Percentiles rank a stretch among this genome's conserved stretches.
Evolutionary conservation across 75 land plant genomes (phyloP).

Genomic region (Cupressus sempervirens): DNA sequence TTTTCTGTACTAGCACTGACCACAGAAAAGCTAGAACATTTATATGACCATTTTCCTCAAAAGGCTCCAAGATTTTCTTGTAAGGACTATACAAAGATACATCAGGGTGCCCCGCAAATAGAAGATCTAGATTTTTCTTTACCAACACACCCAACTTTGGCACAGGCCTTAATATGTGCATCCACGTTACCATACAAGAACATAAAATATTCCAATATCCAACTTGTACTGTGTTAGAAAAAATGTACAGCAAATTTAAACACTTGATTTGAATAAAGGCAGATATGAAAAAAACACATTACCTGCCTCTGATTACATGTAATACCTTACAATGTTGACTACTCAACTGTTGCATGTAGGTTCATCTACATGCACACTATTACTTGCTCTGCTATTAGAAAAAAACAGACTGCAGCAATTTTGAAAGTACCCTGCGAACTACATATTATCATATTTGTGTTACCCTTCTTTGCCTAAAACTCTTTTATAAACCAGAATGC

Average conservation of each 20-base stretch:
- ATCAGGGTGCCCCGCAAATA: neutral
- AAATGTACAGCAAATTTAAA: neutral
- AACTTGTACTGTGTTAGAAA: neutral
- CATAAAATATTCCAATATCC: neutral
- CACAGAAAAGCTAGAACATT: neutral
- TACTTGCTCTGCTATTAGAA: neutral
- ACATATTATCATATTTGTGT: too few relatives aligned
- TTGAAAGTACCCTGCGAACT: neutral
- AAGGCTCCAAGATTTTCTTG: neutral
- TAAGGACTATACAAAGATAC: neutral
- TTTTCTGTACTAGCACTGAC: neutral
- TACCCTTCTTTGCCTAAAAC: neutral
- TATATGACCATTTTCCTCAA: neutral
- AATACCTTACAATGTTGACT: neutral
- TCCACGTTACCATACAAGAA: neutral
- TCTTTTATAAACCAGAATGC: neutral
- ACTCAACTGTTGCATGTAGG: slow-evolving; percentile 6
- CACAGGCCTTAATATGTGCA: neutral
- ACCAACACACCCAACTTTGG: neutral
- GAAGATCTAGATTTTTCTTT: neutral
- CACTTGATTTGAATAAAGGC: neutral
- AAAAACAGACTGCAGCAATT: neutral
- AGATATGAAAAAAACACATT: slow-evolving; percentile 4
- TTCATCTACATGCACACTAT: slow-evolving; percentile 6
- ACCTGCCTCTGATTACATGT: slow-evolving; percentile 4